phyloP scores from a whole-genome alignment of 1,284 basidiomycete genomes.

The Chondrostereum purpureum region DNA sequence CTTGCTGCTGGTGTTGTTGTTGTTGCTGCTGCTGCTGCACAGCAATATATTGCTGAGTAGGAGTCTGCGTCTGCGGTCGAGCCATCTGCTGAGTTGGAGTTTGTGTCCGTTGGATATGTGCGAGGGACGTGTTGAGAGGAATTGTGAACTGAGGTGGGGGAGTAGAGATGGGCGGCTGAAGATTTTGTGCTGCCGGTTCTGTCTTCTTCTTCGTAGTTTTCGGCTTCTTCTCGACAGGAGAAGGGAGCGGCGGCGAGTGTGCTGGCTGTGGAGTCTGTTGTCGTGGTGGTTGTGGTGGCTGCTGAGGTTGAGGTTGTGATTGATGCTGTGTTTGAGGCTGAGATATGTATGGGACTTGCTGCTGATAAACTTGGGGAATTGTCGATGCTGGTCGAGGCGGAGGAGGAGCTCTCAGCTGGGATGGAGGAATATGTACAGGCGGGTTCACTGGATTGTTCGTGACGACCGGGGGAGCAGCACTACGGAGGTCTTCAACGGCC shows the following conservation, averaged over 20 bases:
- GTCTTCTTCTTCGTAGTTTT: conserved; percentile 2
- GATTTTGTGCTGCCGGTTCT: not conserved
- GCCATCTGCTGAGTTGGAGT: not conserved
- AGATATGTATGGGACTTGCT: too few species aligned
- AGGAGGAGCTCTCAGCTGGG: conserved; percentile 2
- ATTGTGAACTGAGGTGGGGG: conserved; percentile 1
- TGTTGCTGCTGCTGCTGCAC: conserved; percentile 14
- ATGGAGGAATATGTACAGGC: conserved; percentile 4
- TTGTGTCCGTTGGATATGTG: not conserved
- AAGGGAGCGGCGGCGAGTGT: not conserved
- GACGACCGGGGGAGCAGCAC: conserved; percentile 16
- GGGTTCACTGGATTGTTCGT: conserved; percentile 13
- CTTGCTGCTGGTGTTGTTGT: conserved; percentile 9
- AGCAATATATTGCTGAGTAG: not conserved
- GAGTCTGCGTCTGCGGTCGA: not conserved
- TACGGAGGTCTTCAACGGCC: conserved; percentile 21
- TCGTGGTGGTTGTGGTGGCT: conserved; percentile 4
- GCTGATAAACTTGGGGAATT: not conserved
- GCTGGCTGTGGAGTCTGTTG: conserved; percentile 2
- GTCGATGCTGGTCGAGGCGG: conserved; percentile 8
- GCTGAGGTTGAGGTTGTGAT: conserved; percentile 4
- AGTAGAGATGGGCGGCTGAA: not conserved
- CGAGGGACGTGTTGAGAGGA: not conserved
- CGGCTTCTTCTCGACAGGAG: not conserved
- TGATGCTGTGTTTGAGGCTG: conserved; percentile 1